These are phyloP conservation scores for Russula brevipes DNA, from an alignment of 768 basidiomycete genomes.

Conservation along the genomic window DNA sequence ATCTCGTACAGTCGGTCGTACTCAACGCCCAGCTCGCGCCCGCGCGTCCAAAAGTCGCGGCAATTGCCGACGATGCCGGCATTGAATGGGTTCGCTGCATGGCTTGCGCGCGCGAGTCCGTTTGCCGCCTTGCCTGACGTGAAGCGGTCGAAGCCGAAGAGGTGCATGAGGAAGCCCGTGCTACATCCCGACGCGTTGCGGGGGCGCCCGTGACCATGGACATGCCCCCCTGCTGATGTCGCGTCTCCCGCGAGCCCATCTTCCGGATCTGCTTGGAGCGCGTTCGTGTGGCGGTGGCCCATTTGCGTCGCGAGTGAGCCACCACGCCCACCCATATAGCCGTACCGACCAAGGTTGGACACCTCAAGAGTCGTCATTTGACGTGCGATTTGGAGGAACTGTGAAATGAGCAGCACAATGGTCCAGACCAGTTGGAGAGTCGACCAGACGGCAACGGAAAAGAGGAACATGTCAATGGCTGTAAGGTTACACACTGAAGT, in stretches of 20 bases:
- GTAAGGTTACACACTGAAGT: constrained; percentile 63
- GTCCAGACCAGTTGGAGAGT: constrained; percentile 97
- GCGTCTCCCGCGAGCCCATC: constrained; percentile 45
- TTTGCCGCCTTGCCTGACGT: constrained; percentile 86
- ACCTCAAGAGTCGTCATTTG: constrained; percentile 98
- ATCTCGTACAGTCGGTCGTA: constrained; percentile 89
- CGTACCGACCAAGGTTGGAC: constrained; percentile 89
- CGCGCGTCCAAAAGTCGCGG: constrained; percentile 90
- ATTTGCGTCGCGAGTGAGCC: constrained; percentile 66
- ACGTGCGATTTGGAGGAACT: constrained; percentile 86
- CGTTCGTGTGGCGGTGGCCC: constrained; percentile 62
- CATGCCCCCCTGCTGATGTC: constrained; percentile 20
- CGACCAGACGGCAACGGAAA: constrained; percentile 77
- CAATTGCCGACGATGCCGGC: constrained; percentile 73
- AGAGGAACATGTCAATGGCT: constrained; percentile 74
- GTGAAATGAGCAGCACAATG: constrained; percentile 72
- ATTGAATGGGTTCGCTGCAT: constrained; percentile 89
- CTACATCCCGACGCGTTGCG: constrained; percentile 38
- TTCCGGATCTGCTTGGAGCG: constrained; percentile 31
- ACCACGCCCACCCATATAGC: constrained; percentile 93
- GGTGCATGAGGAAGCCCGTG: constrained; percentile 75
- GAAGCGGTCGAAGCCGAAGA: constrained; percentile 92
- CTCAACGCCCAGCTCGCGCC: constrained; percentile 81
- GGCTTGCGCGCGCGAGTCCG: constrained; percentile 72
- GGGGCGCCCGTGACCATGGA: constrained; percentile 42